Evolutionary conservation across 2,329 filamentous ascomycete species (phyloP), one percentile per base, ranked within the genome.

Genomic region (Trichoderma harzianum): DNA sequence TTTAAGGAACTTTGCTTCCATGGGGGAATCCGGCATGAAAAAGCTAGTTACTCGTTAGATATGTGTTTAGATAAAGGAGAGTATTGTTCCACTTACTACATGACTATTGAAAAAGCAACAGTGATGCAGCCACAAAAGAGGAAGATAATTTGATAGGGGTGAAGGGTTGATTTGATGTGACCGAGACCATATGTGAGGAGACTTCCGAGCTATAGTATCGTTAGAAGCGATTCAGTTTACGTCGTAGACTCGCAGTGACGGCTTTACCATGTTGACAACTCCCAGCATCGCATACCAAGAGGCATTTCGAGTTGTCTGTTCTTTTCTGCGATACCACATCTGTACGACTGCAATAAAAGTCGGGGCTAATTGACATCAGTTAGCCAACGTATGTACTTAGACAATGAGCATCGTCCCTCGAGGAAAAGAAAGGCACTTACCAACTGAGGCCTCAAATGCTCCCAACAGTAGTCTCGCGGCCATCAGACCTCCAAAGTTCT

Each of bases 21-120:
- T 85, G 0, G 90, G 90, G 0, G 88, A 90, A 74, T 92, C 90
- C 0, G 90, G 90, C 84, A 92, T 89, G 66, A 86, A 85, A 21
- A 86, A 57, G 69, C 75, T 74, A 21, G 2, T 8, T 8, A 3
- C 10, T 8, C 34, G 57, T 69, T 5, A 65, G 58, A 36, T 10
- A 84, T 21, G 79, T 4, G 82, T 78, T 78, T 75, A 28, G 11
- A 34, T 43, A 26, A 26, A 4, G 65, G 21, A 12, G 1, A 36
- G 5, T 8, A 12, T 16, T 2, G 21, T 51, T 53, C 18, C 39
- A 74, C 74, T 21, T 72, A 83, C 80, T 88, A 83, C 6, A 91
- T 85, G 14, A 86, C 76, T 0, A 82, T 63, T 0, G 79, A 79
- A 39, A 86, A 80, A 26, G 86, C 84, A 21, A 88, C 84, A 0